These are phyloP conservation scores for Phaeophleospora eucalypticola DNA, from an alignment of 2,329 filamentous ascomycete genomes.

Conservation along the genomic window DNA sequence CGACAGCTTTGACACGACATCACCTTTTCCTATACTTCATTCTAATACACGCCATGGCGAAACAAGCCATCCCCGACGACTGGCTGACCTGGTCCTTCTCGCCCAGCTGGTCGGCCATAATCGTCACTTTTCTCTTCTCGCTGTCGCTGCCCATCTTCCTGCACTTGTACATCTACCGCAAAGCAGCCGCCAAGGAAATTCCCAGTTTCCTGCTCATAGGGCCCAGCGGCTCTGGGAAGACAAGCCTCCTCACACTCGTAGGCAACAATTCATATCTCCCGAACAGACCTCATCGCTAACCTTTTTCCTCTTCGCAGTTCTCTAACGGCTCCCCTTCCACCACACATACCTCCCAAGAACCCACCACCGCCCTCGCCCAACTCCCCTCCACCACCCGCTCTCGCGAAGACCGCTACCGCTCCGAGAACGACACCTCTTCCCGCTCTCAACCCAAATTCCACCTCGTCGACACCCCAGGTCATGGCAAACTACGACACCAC, in stretches of 20 bases:
- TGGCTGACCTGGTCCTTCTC: slow-evolving; percentile 47
- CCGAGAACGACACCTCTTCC: slow-evolving; percentile 58
- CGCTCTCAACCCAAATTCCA: slow-evolving; percentile 64
- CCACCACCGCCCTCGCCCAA: slow-evolving; percentile 53
- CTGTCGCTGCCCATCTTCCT: slow-evolving; percentile 71
- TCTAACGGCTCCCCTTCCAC: slow-evolving; percentile 52
- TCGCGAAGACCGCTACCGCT: slow-evolving; percentile 61
- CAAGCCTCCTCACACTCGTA: slow-evolving; percentile 76
- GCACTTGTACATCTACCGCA: slow-evolving; percentile 68
- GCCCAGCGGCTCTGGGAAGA: slow-evolving; percentile 81
- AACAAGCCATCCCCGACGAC: slow-evolving; percentile 13
- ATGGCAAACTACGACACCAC: slow-evolving; percentile 81
- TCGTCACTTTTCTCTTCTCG: slow-evolving; percentile 66
- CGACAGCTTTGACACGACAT: background rate
- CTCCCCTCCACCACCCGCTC: slow-evolving; percentile 52
- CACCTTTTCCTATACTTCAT: background rate
- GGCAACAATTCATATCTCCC: slow-evolving; percentile 15
- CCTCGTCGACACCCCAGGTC: slow-evolving; percentile 85
- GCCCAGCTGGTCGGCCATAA: slow-evolving; percentile 49
- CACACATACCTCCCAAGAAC: slow-evolving; percentile 62
- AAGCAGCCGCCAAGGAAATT: slow-evolving; percentile 53
- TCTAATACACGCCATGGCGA: slow-evolving; percentile 2
- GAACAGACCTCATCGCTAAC: background rate
- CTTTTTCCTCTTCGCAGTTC: too few species aligned
- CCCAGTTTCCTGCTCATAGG: slow-evolving; percentile 79